Evolutionary conservation across 2,329 filamentous ascomycete genomes (phyloP).

Genomic region (Cladophialophora exuberans): DNA sequence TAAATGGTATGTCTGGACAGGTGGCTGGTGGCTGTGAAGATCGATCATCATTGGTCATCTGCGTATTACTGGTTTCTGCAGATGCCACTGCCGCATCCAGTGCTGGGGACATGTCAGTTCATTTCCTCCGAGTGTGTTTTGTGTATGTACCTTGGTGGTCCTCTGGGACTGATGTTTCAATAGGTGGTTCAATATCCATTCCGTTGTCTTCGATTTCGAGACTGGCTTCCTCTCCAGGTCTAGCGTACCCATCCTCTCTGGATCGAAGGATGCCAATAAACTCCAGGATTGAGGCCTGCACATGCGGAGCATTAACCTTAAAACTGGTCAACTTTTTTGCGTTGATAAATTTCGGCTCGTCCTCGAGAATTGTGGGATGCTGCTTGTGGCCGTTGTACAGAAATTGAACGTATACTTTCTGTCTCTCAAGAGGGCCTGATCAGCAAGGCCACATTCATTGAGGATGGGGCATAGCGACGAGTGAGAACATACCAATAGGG

Average conservation of each 20-base stretch:
- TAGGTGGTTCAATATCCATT: not conserved
- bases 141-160: not conserved
- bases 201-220: not conserved
- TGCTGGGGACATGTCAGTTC: not conserved
- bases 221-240: not conserved
- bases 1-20: not conserved
- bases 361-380: conserved; percentile 8
- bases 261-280: conserved; percentile 2
- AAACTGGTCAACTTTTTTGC: conserved; percentile 11
- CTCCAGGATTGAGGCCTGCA: conserved; percentile 15
- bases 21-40: not conserved
- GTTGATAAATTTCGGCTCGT: conserved; percentile 15
- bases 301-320: conserved; percentile 6
- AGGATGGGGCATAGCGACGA: not conserved
- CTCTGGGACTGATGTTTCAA: not conserved
- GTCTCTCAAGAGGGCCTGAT: not conserved
- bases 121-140: not conserved
- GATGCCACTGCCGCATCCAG: not conserved
- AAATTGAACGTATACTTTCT: conserved; percentile 13
- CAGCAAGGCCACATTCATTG: not conserved
- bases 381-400: conserved; percentile 9
- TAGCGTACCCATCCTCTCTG: conserved; percentile 3
- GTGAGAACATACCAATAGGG: conserved; percentile 6
- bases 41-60: not conserved
- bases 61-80: not conserved